Percentiles rank a stretch among this genome's conserved stretches.
Evolutionary conservation across 2,329 filamentous ascomycete species (phyloP).

Genomic region (Cladosporium oxysporum): DNA sequence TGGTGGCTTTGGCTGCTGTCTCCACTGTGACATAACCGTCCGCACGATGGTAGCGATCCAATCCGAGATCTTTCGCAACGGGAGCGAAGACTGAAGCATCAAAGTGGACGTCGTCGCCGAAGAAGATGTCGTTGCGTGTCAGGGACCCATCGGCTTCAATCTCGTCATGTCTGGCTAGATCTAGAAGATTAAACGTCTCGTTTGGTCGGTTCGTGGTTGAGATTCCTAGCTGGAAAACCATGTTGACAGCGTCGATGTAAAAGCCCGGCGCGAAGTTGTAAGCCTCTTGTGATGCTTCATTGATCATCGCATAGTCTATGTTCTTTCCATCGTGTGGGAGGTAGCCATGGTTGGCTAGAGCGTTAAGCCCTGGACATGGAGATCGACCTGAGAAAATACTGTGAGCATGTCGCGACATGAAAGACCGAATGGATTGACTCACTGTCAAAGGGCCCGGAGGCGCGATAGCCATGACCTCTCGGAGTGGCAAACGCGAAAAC

Average conservation of each 20-base stretch:
- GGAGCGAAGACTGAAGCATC: slow-evolving; percentile 7
- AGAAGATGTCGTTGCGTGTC: slow-evolving; percentile 37
- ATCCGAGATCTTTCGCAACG: background rate
- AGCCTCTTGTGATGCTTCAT: slow-evolving; percentile 30
- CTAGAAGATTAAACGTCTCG: slow-evolving; percentile 30
- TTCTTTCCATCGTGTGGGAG: slow-evolving; percentile 28
- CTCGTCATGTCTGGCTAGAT: slow-evolving; percentile 35
- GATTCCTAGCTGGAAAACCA: slow-evolving; percentile 25
- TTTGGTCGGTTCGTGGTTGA: slow-evolving; percentile 24
- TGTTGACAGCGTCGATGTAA: slow-evolving; percentile 30
- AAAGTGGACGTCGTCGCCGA: slow-evolving; percentile 40
- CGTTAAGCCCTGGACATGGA: slow-evolving; percentile 34
- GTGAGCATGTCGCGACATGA: background rate
- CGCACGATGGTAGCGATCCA: background rate
- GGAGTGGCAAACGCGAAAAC: background rate
- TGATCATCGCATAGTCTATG: slow-evolving; percentile 29
- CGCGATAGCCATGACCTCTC: background rate
- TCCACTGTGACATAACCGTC: background rate
- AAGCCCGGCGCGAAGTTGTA: slow-evolving; percentile 34
- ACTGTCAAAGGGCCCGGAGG: background rate
- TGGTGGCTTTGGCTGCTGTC: background rate
- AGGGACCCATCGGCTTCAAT: slow-evolving; percentile 43
- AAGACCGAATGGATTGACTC: background rate
- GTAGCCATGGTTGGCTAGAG: slow-evolving; percentile 29
- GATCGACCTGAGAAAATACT: background rate